Evolutionary conservation across 2,329 filamentous ascomycete genomes (phyloP), one percentile per base, ranked within the genome.

Genomic region (Grosmannia penicillata): DNA sequence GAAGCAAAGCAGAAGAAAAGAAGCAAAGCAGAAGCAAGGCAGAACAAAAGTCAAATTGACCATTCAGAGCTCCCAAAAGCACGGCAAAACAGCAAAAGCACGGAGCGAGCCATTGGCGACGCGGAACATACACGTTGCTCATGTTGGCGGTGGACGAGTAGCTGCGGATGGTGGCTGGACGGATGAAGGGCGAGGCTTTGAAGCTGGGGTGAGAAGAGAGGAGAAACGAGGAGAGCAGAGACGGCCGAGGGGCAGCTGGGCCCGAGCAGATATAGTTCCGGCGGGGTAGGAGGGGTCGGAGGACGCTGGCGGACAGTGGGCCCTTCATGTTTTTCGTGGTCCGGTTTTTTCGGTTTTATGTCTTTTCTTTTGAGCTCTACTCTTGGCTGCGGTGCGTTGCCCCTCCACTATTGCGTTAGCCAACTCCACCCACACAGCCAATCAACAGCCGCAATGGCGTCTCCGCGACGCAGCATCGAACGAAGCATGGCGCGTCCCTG

Each of bases 141-240:
- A 93, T 94, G 61, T 70, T 78, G 68, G 72, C 65, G 49, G 53
- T 50, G 43, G 55, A 47, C 42, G 49, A 43, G 43, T 57, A 56
- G 33, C 58, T 57, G 42, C 55, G 51, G 44, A 52, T 45, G 42
- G 48, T 43, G 51, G 37, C 45, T 47, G 48, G 48, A 60, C 53
- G 48, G 57, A 59, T 51, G 56, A 39, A 32, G 15, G 33, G 14
- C 9, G 33, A 53, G 51, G 45, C 39, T 43, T 32, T 41, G 27
- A 33, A 34, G 46, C 40, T 48, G 45, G 42, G 42, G 39, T 47
- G 51, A 45, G 22, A 36, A 40, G 36, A 38, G 28, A 32, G 28
- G 23, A 14, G 45, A 45, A 48, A 52, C 51, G 45, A 51, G 14
- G 48, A 51, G 40, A 48, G 43, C 50, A 50, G 35, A 49, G 47